Base-by-base conservation (phyloP, 2,329 filamentous ascomycete species). In the Colletotrichum tofieldiae region DNA sequence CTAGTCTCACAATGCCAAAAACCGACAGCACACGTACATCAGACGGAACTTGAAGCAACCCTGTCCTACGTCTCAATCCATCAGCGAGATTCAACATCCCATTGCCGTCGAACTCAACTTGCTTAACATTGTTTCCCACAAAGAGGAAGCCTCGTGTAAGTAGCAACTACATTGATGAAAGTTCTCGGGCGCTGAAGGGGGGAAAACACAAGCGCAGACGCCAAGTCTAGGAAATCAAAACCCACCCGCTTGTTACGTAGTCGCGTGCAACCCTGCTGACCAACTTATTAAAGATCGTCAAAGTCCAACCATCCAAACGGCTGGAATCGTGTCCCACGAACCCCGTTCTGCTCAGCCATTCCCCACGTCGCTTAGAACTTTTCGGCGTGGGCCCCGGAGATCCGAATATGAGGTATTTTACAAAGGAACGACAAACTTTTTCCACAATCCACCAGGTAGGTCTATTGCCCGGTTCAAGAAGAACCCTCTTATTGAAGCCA, bases 381-480 rank as follows among this genome's bases (percentile, higher is more conserved):
- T 29, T 65, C 41, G 52, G 41, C 14, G 32, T 39, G 37, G 51
- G 26, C 45, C 45, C 52, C 20, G n/a, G 54, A 26, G 35, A 56
- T 26, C 12, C 63, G 41, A 47, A 18, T 54, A 67, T 67, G 65
- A 67, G 65, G 65, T 61, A 64, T 67, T 67, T 65, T 23, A 32
- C 37, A 18, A 43, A 56, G 26, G 26, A 47, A 43, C 12, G 39
- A 45, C 26, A 11, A 23, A 55, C 12, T 37, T 65, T 51, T 65
- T 20, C 18, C 47, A 23, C 6, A 8, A 35, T 23, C 37, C 43
- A n/a, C 62, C 9, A 8, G 41, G 14, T 37, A 8, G 41, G 14
- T 37, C 62, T n/a, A 12, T 26, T 47, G 39, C 51, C 29, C 9
- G 39, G 23, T 65, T 18, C 51, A 43, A 47, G 29, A 20, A 45